phyloP scores from a whole-genome alignment of 257 asterid species.

The Penstemon newberryi region DNA sequence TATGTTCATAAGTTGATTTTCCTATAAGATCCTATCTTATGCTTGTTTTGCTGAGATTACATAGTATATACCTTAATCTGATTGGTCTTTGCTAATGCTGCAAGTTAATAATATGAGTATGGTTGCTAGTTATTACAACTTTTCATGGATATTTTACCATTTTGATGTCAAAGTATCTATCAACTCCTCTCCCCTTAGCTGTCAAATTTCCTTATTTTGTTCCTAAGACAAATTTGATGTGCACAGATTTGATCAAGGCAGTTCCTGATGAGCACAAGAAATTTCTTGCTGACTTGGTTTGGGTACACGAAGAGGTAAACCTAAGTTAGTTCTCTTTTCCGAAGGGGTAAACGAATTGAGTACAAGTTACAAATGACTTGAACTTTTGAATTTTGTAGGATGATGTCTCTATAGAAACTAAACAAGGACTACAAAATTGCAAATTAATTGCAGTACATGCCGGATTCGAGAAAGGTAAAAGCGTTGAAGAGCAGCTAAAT shows the following conservation, averaged over 20 bases:
- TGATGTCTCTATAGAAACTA: conserved; percentile 65
- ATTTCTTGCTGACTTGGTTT: conserved; percentile 81
- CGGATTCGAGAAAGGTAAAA: conserved; percentile 69
- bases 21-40: neutral
- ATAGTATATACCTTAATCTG: neutral
- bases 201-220: neutral
- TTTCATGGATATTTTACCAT: neutral
- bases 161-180: conserved; percentile 2
- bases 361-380: neutral
- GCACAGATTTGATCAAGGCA: conserved; percentile 65
- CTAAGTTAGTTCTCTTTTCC: neutral
- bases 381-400: conserved; percentile 44
- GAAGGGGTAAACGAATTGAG: neutral
- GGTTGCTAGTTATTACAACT: neutral
- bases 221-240: conserved; percentile 15
- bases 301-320: conserved; percentile 90
- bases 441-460: conserved; percentile 87
- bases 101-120: neutral
- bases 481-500: conserved; percentile 59
- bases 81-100: neutral
- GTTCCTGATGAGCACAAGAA: conserved; percentile 87
- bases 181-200: neutral
- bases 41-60: neutral
- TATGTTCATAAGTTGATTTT: too few relatives aligned
- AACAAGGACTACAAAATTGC: conserved; percentile 57